Evolutionary conservation across 2,329 filamentous ascomycete genomes (phyloP), one percentile per base, ranked within the genome.

Genomic region (Penicillium vulpinum): DNA sequence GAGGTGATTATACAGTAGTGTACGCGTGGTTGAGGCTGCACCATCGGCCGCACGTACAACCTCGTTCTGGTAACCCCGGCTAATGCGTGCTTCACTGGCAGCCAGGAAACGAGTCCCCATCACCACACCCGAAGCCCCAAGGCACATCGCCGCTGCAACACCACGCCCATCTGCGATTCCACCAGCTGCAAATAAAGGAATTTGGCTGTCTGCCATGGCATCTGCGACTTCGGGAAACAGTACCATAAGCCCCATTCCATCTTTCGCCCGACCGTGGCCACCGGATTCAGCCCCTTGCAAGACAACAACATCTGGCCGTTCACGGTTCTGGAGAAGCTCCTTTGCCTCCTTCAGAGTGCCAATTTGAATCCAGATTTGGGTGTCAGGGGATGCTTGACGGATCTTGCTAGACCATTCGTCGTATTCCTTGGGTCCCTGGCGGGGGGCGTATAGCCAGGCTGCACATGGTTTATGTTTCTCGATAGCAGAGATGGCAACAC

Each of bases 61-160:
- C 53, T 81, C 82, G 16, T 77, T 62, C 59, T 77, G 77, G 64
- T 85, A 86, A 0, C 83, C 83, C 24, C 70, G 70, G 10, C 78
- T 72, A 39, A 85, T 78, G 5, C 75, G 75, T 3, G 81, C 78
- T 64, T 85, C 83, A 0, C 62, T 68, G 0, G 76, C 62, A 4
- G 85, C 85, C 0, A 90, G 77, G 54, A 87, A 86, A 15, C 85
- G 78, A 1, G 87, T 89, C 0, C 88, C 88, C 77, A 90, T 78
- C 0, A 78, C 84, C 0, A 81, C 78, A 0, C 83, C 87, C 0
- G 75, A 71, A 0, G 83, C 83, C 0, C 84, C 83, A 0, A 85
- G 73, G 2, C 76, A 72, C 8, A 84, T 65, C 0, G 79, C 80
- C 0, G 82, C 81, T 3, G 79, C 77, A 0, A 77, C 74, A 0